Base-by-base conservation (phyloP, 179 eudicot species). In the Heliamphora pulchella region DNA sequence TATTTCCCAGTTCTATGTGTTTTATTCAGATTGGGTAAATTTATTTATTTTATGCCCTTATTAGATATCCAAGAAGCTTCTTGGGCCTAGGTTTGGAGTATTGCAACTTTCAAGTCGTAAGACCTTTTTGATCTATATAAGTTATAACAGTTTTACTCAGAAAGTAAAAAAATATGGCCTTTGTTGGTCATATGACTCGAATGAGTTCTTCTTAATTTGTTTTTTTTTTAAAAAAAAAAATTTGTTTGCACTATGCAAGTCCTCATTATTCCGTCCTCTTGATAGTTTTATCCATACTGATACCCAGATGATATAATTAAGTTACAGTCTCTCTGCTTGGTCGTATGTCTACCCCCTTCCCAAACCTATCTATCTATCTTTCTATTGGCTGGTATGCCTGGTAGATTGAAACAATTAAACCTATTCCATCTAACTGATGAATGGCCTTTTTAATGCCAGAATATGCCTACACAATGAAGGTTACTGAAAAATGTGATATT, bases 381-480 rank as follows among this genome's bases (percentile, higher is more conserved):
- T 17, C 41, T 17, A 0, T 5, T 20, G 41, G 39, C n/a, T 63
- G 11, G 22, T 63, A 17, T 63, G 8, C 20, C 64, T 59, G 17
- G 14, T 20, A 63, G n/a, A 1, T 8, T n/a, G 31, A 31, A 31
- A 31, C 31, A 31, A 31, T 31, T 31, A 31, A 31, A 31, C 31
- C 3, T 43, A 20, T 22, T 8, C 20, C 68, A 20, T 63, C 17
- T 31, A 39, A 65, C 62, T 70, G 22, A 76, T 48, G 48, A 61
- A 57, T 55, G 14, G 20, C 15, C 63, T 44, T 7, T 57, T 53
- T 74, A 57, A 69, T 50, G 76, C 82, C 89, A 94, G 98, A 94
- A 83, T 94, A 94, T 68, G 98, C 98, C 2, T 94, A 91, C 91
- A 94, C 98, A 10, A 93, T 94, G 98, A 94, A 93, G 85, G 91